Conservation (phyloP, 2,329 filamentous ascomycete genomes). For the Pyrenochaeta sp. region DNA sequence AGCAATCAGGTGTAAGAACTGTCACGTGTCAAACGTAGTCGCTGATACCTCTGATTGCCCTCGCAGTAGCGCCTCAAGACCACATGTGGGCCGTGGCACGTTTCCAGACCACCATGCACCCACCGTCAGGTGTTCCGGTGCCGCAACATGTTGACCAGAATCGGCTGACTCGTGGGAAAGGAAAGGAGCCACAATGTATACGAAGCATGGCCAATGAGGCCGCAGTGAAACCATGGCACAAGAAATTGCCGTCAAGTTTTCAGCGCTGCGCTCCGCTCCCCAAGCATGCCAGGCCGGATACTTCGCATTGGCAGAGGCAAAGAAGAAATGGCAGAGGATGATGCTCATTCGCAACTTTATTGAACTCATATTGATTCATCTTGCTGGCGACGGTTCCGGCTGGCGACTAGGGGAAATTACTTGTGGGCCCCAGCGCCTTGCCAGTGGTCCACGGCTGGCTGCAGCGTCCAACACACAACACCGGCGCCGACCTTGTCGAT, state of each 20-base stretch:
- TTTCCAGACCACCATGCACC: too few species aligned
- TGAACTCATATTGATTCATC: conserved; percentile 30
- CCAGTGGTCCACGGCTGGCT: conserved; percentile 27
- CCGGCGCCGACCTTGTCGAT: conserved; percentile 24
- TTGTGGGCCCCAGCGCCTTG: conserved; percentile 27
- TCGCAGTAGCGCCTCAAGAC: too few species aligned
- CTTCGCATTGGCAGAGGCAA: conserved; percentile 15
- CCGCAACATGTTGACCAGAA: too few species aligned
- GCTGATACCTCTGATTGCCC: too few species aligned
- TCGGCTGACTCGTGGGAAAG: too few species aligned
- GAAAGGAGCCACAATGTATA: too few species aligned
- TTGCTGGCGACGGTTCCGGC: conserved; percentile 21
- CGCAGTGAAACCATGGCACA: conserved; percentile 9
- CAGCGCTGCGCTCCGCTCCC: conserved; percentile 14
- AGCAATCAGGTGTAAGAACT: too few species aligned
- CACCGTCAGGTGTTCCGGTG: too few species aligned
- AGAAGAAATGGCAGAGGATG: conserved; percentile 15
- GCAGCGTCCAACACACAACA: conserved; percentile 22
- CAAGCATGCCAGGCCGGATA: conserved; percentile 16
- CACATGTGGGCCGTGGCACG: too few species aligned
- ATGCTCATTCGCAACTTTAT: conserved; percentile 30
- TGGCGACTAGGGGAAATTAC: conserved; percentile 38
- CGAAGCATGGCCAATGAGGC: conserved; percentile 1
- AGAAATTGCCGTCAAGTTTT: conserved; percentile 13
- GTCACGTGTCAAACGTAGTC: too few species aligned